Evolutionary conservation across 1,284 basidiomycete species (phyloP).

Genomic region (Fomitopsis betulina): DNA sequence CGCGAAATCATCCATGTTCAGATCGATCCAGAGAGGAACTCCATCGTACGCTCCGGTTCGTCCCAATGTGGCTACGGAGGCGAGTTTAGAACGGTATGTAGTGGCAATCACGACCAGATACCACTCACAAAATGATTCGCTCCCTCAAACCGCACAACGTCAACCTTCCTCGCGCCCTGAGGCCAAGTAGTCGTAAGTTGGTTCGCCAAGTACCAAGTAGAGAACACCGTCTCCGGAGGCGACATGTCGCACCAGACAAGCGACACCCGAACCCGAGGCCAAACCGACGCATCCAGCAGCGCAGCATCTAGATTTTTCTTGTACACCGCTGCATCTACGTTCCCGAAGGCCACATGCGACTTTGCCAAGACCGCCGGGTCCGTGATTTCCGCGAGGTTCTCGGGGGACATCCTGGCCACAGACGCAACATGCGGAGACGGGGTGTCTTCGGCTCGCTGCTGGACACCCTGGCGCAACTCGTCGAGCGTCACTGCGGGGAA

Average conservation of each 20-base stretch:
- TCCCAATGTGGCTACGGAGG: slow-evolving; percentile 1
- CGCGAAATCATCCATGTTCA: not conserved
- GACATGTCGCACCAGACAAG: slow-evolving; percentile 3
- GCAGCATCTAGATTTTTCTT: slow-evolving; percentile 3
- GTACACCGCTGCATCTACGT: slow-evolving; percentile 6
- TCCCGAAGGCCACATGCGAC: slow-evolving; percentile 1
- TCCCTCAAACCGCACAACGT: not conserved
- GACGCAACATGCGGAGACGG: slow-evolving; percentile 2
- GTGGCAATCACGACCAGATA: not conserved
- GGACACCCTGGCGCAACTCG: slow-evolving; percentile 1
- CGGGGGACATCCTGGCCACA: slow-evolving; percentile 2
- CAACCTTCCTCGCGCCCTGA: not conserved
- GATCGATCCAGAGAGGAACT: not conserved
- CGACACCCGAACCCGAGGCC: not conserved
- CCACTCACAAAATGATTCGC: not conserved
- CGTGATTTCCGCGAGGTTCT: not conserved
- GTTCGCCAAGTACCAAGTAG: not conserved
- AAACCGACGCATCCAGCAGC: not conserved
- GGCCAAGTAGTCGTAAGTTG: not conserved
- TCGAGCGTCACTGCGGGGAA: not conserved
- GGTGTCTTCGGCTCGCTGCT: not conserved
- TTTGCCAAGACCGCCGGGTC: not conserved
- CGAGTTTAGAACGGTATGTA: no score
- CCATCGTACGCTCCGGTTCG: not conserved
- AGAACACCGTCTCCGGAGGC: not conserved